These are phyloP conservation scores for Aspergillus wentii DNA, from an alignment of 495 filamentous ascomycete species.

Conservation along the genomic window DNA sequence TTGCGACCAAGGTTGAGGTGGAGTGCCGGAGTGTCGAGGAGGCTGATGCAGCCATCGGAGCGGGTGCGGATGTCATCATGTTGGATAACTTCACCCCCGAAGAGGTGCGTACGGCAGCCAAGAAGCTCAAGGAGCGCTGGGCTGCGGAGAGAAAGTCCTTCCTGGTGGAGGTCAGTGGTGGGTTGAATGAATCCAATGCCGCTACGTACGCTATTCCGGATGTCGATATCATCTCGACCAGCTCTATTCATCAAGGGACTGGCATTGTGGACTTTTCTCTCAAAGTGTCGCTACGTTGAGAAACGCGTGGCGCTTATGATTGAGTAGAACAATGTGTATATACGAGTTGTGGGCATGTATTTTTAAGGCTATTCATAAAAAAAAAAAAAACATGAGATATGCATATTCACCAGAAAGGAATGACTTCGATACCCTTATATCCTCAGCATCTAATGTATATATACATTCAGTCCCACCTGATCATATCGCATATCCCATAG, in stretches of 20 bases:
- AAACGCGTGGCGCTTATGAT: no score
- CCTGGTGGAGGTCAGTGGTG: constrained; percentile 87
- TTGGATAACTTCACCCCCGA: constrained; percentile 86
- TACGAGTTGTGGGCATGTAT: no score
- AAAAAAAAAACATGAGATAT: no score
- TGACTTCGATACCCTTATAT: no score
- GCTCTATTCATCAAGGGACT: constrained; percentile 93
- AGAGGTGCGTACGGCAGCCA: constrained; percentile 66
- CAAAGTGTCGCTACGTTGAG: constrained; percentile 64
- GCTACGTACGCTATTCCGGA: constrained; percentile 75
- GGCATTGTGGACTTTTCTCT: constrained; percentile 92
- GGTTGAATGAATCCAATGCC: constrained; percentile 81
- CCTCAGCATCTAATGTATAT: no score
- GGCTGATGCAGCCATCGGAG: constrained; percentile 83
- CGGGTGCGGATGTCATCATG: constrained; percentile 95
- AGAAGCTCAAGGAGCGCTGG: constrained; percentile 72
- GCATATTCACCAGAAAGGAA: no score
- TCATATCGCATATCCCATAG: no score
- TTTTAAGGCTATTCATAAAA: no score
- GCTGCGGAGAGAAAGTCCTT: constrained; percentile 55
- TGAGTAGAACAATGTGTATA: no score
- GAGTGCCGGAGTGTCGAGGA: constrained; percentile 84
- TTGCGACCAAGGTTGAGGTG: constrained; percentile 91
- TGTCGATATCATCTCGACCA: constrained; percentile 92
- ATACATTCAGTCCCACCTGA: no score